Conservation (phyloP, 805 yeast species). For the Candida dajiaensis region DNA sequence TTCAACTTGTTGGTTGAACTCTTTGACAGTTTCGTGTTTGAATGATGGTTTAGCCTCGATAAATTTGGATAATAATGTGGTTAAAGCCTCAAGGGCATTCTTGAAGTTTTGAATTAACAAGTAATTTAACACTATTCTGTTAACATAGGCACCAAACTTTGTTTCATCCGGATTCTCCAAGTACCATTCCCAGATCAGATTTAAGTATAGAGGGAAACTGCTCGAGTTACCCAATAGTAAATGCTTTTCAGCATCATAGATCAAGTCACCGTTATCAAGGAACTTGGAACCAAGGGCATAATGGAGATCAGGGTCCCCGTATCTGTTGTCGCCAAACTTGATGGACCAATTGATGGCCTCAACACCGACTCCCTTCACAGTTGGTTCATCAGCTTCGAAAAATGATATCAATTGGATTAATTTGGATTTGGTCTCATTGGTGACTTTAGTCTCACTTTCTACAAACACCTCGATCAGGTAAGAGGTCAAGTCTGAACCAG, state of each 20-base stretch:
- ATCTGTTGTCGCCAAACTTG: constrained; percentile 39
- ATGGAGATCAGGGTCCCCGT: constrained; percentile 75
- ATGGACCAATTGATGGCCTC: constrained; percentile 65
- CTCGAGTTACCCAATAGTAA: constrained; percentile 56
- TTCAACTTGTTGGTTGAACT: constrained; percentile 28
- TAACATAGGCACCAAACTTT: constrained; percentile 28
- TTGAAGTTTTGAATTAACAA: constrained; percentile 60
- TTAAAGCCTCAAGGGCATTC: constrained; percentile 41
- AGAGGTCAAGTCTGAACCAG: constrained; percentile 69
- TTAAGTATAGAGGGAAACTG: constrained; percentile 39
- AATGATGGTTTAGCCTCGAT: constrained; percentile 16
- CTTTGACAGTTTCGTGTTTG: constrained; percentile 21
- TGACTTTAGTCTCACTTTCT: constrained; percentile 38
- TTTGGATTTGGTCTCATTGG: constrained; percentile 38
- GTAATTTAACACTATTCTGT: constrained; percentile 73
- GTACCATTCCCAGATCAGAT: constrained; percentile 42
- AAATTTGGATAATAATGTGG: constrained; percentile 31
- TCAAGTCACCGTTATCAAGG: constrained; percentile 38
- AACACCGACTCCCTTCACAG: constrained; percentile 60
- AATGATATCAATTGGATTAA: constrained; percentile 41
- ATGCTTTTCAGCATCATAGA: constrained; percentile 68
- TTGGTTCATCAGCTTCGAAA: constrained; percentile 46
- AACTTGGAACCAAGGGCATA: constrained; percentile 68
- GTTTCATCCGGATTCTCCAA: constrained; percentile 20
- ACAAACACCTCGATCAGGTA: constrained; percentile 70